Evolutionary conservation across 2,329 filamentous ascomycete species (phyloP), one percentile per base, ranked within the genome.

Genomic region (Aspergillus proliferans): DNA sequence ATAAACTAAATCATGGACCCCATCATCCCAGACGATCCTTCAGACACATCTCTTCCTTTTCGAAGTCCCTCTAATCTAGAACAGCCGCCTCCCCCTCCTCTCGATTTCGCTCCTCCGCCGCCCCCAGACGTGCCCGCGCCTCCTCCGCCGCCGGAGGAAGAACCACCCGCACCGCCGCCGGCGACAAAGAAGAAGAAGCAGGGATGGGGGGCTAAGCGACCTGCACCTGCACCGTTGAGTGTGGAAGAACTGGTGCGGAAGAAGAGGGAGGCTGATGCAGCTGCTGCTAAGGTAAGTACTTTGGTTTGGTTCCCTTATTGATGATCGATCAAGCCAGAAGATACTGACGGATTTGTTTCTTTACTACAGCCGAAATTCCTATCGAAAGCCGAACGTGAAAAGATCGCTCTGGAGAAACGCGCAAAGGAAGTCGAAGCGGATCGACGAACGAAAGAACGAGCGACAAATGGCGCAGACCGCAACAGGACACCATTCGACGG

Each of bases 211-310:
- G 46, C 70, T 51, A 71, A 72, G 56, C 54, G 70, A 61, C 61
- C 66, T 43, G 53, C 64, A 6, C 49, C 59, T 3, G 64, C 66
- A 6, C 87, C 87, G 7, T 74, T 95, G 43, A 91, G 88, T 64
- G 85, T 95, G 49, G 90, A 95, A 69, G 87, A 95, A 59, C 79
- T 95, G 4, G 72, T 95, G 19, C 82, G 83, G 57, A 86, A 91
- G 72, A 94, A 94, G 76, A 88, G 87, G 64, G 88, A 88, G 53
- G 86, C 87, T 24, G 88, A 93, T 70, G 87, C 86, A 33, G 88
- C 86, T 14, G 86, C 88, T 8, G 81, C 88, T 48, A 95, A 93
- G 71, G 79, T 82, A 72, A 58, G 69, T 55, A 53, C 56, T 48
- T 58, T 53, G 63, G 36, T 8, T 36, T 36, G 6, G 19, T 21